A percentile compares a stretch with the other conserved stretches of the same genome.
Conservation (phyloP, 2,329 filamentous ascomycete genomes). For the Pseudocercospora pini-densiflorae region DNA sequence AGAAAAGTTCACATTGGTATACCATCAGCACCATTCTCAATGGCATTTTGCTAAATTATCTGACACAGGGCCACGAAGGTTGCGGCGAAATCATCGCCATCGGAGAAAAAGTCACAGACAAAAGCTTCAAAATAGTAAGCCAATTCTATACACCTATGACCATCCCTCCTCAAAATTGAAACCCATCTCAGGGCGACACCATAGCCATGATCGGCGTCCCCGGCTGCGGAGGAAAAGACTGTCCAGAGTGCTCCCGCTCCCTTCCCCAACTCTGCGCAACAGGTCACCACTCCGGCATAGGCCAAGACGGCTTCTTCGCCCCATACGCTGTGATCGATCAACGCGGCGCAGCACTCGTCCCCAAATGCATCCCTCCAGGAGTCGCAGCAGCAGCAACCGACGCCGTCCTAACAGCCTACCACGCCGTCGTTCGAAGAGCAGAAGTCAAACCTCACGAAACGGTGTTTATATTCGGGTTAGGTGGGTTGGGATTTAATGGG, state of each 20-base stretch:
- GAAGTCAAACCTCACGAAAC: conserved; percentile 44
- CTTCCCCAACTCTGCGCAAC: conserved; percentile 45
- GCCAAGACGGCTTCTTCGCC: conserved; percentile 51
- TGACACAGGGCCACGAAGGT: conserved; percentile 29
- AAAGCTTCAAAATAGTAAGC: conserved; percentile 14
- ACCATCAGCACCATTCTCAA: not conserved
- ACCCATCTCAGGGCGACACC: conserved; percentile 31
- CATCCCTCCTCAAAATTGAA: conserved; percentile 22
- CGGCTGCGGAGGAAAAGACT: conserved; percentile 40
- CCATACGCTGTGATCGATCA: conserved; percentile 43
- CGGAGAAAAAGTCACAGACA: conserved; percentile 19
- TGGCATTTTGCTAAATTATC: not conserved
- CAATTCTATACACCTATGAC: not conserved
- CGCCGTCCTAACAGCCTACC: conserved; percentile 48
- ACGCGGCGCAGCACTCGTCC: conserved; percentile 33
- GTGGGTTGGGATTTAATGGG: conserved; percentile 49
- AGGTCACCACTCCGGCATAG: conserved; percentile 50
- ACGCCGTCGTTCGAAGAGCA: conserved; percentile 45
- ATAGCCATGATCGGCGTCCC: conserved; percentile 41
- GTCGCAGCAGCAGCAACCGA: conserved; percentile 48
- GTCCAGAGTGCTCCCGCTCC: conserved; percentile 47
- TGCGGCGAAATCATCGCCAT: conserved; percentile 28
- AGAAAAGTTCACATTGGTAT: conserved; percentile 33
- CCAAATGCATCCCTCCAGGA: not conserved
- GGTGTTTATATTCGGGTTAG: conserved; percentile 48